A percentile compares a stretch with the other conserved stretches of the same genome.
These are phyloP conservation scores for Brassica juncea DNA, from an alignment of 345 rosid species.

Conservation along the genomic window DNA sequence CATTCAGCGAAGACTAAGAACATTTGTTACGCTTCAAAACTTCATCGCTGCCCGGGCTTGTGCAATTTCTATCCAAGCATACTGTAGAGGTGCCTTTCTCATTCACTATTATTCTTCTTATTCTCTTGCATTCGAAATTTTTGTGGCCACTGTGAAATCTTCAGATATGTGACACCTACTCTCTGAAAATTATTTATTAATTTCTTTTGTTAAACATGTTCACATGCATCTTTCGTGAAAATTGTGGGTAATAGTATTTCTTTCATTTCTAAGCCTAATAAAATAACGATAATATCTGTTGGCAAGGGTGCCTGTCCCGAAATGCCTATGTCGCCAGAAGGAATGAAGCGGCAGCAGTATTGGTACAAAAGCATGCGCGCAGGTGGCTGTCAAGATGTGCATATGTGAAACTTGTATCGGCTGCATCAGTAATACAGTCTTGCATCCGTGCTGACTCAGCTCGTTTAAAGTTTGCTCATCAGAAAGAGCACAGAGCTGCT, in stretches of 20 bases:
- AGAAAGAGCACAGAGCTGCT: conserved; percentile 71
- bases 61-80: conserved; percentile 75
- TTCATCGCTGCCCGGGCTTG: conserved; percentile 58
- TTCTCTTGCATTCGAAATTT: background rate
- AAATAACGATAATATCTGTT: conserved; percentile 1
- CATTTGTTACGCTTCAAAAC: conserved; percentile 59
- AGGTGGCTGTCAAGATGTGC: conserved; percentile 58
- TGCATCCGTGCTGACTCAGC: conserved; percentile 62
- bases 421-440: conserved; percentile 65
- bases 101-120: conserved; percentile 20
- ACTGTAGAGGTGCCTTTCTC: conserved; percentile 69
- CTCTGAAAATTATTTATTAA: background rate
- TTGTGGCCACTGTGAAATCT: background rate
- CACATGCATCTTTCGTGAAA: conserved; percentile 9
- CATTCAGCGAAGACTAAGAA: conserved; percentile 65
- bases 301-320: conserved; percentile 78
- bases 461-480: conserved; percentile 53
- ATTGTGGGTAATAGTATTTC: background rate
- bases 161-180: background rate
- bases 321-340: conserved; percentile 58
- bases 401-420: conserved; percentile 54
- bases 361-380: conserved; percentile 68
- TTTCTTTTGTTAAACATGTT: conserved; percentile 16
- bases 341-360: conserved; percentile 66
- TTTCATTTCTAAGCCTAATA: conserved; percentile 37